Percentiles rank a stretch among this genome's conserved stretches.
phyloP scores from a whole-genome alignment of 2,329 filamentous ascomycete species.

The Aspergillus oerlinghausenensis region DNA sequence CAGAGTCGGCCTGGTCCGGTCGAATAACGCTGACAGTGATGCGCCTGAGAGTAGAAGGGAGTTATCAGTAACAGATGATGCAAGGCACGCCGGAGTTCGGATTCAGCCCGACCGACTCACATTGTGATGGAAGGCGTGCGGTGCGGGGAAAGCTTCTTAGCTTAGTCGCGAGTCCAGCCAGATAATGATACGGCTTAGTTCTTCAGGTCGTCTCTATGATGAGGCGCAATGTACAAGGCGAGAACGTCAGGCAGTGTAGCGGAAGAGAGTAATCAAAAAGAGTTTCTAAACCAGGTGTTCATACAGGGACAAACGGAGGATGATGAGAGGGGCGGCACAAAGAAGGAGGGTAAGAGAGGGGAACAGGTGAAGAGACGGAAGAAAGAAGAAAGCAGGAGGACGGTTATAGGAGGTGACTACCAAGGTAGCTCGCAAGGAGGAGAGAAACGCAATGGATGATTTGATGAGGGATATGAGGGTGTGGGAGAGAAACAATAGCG shows the following conservation, averaged over 20 bases:
- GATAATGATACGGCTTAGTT: background rate
- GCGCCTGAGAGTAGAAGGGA: conserved; percentile 54
- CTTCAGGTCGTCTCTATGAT: background rate
- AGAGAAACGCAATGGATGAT: background rate
- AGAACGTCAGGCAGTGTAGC: background rate
- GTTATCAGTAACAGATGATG: background rate
- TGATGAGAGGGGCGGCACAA: background rate
- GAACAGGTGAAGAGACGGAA: background rate
- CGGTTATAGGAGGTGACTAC: too few species aligned
- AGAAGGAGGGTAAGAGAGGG: conserved; percentile 1
- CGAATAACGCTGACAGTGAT: conserved; percentile 83
- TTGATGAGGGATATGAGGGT: background rate
- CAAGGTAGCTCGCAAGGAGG: background rate
- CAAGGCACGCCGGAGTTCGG: background rate
- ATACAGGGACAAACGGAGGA: conserved; percentile 4
- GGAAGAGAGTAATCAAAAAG: background rate
- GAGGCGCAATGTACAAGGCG: background rate
- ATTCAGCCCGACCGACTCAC: conserved; percentile 10
- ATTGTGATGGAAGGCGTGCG: conserved; percentile 11
- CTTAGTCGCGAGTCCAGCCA: background rate
- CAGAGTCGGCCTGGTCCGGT: conserved; percentile 64
- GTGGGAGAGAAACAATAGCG: conserved; percentile 2
- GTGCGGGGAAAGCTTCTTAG: conserved; percentile 16
- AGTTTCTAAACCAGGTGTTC: background rate
- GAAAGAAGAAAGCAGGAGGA: background rate